Evolutionary conservation across 768 basidiomycete species (phyloP).

Genomic region (Hemileccinum rubropunctum): DNA sequence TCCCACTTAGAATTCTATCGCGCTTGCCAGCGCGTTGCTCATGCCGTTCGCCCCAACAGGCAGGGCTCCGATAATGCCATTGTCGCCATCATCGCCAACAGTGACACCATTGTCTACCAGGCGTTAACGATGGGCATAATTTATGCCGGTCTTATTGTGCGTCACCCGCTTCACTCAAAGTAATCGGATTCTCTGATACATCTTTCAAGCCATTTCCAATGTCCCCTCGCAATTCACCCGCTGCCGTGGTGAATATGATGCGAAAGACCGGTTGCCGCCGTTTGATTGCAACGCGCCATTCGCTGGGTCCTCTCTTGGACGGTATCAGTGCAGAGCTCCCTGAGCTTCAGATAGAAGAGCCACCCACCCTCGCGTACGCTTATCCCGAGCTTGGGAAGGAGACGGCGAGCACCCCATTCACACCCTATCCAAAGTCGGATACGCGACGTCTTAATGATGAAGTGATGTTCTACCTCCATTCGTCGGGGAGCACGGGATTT

Average conservation of each 20-base stretch:
- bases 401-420: neutral
- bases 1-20: constrained; percentile 43
- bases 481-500: constrained; percentile 48
- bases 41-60: constrained; percentile 35
- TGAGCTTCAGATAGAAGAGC: constrained; percentile 13
- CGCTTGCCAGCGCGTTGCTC: constrained; percentile 43
- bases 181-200: neutral
- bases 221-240: constrained; percentile 36
- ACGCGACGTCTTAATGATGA: constrained; percentile 10
- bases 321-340: constrained; percentile 25
- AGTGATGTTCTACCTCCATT: constrained; percentile 40
- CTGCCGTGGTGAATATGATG: constrained; percentile 34
- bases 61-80: constrained; percentile 32
- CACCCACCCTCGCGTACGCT: constrained; percentile 11
- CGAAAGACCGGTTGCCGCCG: constrained; percentile 38
- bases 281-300: constrained; percentile 35
- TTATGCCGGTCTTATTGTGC: constrained; percentile 17
- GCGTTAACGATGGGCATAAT: constrained; percentile 35
- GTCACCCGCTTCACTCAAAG: neutral
- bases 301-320: constrained; percentile 30
- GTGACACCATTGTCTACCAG: constrained; percentile 43
- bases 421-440: constrained; percentile 5
- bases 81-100: constrained; percentile 36
- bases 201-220: constrained; percentile 33
- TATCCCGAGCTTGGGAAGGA: constrained; percentile 10